Conservation (phyloP, 2,329 filamentous ascomycete genomes). For the Curvularia lunata region DNA sequence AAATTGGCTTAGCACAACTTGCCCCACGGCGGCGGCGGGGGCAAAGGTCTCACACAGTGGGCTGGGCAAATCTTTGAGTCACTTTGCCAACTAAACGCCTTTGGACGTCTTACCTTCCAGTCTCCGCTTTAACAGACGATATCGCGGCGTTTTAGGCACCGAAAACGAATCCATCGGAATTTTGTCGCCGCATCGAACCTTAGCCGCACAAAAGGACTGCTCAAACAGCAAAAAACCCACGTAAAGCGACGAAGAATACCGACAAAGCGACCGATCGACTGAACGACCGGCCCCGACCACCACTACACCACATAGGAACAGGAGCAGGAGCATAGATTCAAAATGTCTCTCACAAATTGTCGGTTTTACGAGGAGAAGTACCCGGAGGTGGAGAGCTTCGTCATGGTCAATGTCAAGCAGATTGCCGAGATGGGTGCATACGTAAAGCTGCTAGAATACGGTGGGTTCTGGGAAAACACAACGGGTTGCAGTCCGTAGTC, state of each 20-base stretch:
- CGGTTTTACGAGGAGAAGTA: constrained; percentile 98
- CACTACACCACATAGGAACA: constrained; percentile 12
- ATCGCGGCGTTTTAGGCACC: background rate
- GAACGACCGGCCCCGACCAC: constrained; percentile 7
- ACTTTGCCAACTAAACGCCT: constrained; percentile 11
- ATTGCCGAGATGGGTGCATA: constrained; percentile 99
- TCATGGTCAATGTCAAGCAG: constrained; percentile 99
- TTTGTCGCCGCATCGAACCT: background rate
- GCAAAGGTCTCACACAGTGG: constrained; percentile 23
- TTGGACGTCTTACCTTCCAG: background rate
- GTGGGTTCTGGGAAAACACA: constrained; percentile 24
- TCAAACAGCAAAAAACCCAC: background rate
- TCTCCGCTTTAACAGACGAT: constrained; percentile 1
- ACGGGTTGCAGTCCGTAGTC: background rate
- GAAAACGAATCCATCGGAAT: background rate
- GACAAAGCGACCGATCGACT: background rate
- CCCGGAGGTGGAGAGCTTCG: constrained; percentile 98
- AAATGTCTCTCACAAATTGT: constrained; percentile 94
- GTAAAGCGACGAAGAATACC: background rate
- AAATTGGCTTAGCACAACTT: constrained; percentile 6
- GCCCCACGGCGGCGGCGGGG: constrained; percentile 24
- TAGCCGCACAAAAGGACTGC: background rate
- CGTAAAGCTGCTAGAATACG: constrained; percentile 97
- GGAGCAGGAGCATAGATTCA: constrained; percentile 48
- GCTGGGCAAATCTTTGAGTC: constrained; percentile 40